These are phyloP conservation scores for Aphanomyces invadans DNA, from an alignment of 352 stramenopile species.

Conservation along the genomic window DNA sequence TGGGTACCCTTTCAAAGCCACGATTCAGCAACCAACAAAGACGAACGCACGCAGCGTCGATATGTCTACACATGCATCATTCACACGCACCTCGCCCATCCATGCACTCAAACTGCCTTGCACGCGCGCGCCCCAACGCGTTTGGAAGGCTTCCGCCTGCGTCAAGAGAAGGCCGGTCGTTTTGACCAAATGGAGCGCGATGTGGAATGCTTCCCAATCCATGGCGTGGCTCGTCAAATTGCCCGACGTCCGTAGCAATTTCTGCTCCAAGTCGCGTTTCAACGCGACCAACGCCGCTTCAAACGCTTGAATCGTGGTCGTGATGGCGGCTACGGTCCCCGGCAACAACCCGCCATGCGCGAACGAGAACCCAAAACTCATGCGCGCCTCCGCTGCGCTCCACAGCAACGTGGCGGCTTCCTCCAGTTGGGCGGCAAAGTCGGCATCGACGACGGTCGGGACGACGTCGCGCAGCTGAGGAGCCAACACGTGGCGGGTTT, in stretches of 20 bases:
- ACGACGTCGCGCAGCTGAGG: constrained; percentile 1
- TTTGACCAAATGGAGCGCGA: background rate
- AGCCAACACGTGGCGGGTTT: background rate
- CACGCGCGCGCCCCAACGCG: background rate
- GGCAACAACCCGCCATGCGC: constrained; percentile 1
- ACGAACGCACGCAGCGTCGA: too few relatives aligned
- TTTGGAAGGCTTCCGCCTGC: background rate
- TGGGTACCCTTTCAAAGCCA: too few relatives aligned
- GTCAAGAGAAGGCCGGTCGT: background rate
- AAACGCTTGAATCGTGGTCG: background rate
- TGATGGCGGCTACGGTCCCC: constrained; percentile 3
- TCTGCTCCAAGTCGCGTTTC: background rate
- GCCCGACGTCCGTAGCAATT: background rate
- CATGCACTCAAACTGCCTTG: background rate
- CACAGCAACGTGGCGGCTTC: background rate
- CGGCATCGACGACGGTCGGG: background rate
- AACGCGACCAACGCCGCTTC: background rate
- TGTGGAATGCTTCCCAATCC: background rate
- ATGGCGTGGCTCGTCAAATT: background rate
- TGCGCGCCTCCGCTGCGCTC: background rate
- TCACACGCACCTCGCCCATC: background rate
- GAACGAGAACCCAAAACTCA: background rate
- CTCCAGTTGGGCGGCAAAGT: background rate
- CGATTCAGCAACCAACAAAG: too few relatives aligned
- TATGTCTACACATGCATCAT: too few relatives aligned